Percentiles rank a stretch among this genome's conserved stretches.
Conservation (phyloP, 176 grass and related monocot genomes). For the Stipa capillata region DNA sequence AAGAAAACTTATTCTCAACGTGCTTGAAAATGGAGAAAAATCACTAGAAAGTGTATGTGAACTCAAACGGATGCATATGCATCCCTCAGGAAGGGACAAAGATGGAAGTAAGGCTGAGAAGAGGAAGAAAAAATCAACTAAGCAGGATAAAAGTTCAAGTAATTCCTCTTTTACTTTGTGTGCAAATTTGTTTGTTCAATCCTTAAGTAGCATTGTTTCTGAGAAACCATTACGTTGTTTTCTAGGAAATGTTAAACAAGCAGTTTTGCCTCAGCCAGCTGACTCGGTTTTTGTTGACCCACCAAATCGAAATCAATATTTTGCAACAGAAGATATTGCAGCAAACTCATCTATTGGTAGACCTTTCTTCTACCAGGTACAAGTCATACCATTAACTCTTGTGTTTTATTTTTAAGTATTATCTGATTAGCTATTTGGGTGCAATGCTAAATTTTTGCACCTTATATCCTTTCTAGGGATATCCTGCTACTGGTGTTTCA, state of each 20-base stretch:
- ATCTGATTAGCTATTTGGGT: too few relatives aligned
- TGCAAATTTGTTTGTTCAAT: slow-evolving; percentile 10
- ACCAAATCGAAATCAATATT: slow-evolving; percentile 59
- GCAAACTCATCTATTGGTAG: slow-evolving; percentile 34
- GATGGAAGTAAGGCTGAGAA: slow-evolving; percentile 68
- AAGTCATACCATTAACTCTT: too few relatives aligned
- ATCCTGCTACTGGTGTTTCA: too few relatives aligned
- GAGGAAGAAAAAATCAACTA: slow-evolving; percentile 65
- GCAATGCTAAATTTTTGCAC: too few relatives aligned
- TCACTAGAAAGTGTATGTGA: slow-evolving; percentile 53
- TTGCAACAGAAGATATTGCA: slow-evolving; percentile 44
- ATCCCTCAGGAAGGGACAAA: slow-evolving; percentile 53
- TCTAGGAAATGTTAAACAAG: slow-evolving; percentile 45
- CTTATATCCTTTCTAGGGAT: too few relatives aligned
- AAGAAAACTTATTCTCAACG: slow-evolving; percentile 59
- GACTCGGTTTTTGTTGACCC: slow-evolving; percentile 39
- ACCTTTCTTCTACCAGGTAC: too few relatives aligned
- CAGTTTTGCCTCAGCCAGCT: slow-evolving; percentile 24
- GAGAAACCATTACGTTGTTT: neutral
- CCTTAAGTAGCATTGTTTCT: slow-evolving; percentile 7
- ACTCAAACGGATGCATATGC: slow-evolving; percentile 53
- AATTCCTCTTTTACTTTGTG: slow-evolving; percentile 23
- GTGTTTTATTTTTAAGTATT: too few relatives aligned
- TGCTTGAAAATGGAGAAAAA: slow-evolving; percentile 63
- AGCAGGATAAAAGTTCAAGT: slow-evolving; percentile 63